Evolutionary conservation across 179 eudicot genomes (phyloP).

Genomic region (Beta lomatogona): DNA sequence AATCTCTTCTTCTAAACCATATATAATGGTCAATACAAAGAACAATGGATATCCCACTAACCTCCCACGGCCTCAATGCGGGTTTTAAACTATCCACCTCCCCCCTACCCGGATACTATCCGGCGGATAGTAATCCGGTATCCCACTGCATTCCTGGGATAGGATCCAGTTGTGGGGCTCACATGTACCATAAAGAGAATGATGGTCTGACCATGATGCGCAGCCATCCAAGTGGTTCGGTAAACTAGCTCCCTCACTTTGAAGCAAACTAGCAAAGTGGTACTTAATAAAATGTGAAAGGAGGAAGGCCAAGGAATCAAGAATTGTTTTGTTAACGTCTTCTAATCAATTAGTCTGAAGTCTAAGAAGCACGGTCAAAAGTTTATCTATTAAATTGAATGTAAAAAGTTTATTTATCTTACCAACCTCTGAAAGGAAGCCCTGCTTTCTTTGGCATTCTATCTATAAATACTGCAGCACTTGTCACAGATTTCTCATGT

Average conservation of each 20-base stretch:
- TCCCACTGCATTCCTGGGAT: too few relatives aligned
- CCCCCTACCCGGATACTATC: too few relatives aligned
- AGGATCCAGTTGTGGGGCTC: too few relatives aligned
- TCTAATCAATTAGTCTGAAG: slow-evolving; percentile 18
- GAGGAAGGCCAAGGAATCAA: slow-evolving; percentile 14
- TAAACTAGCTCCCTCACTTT: background rate
- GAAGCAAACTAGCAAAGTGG: slow-evolving; percentile 2
- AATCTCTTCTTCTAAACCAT: background rate
- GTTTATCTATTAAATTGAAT: background rate
- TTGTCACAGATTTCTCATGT: slow-evolving; percentile 24
- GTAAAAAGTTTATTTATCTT: slow-evolving; percentile 25
- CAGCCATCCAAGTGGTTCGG: background rate
- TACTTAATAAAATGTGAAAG: slow-evolving; percentile 8
- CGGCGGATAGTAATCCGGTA: too few relatives aligned
- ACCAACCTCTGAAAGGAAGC: slow-evolving; percentile 18
- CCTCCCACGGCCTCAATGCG: too few relatives aligned
- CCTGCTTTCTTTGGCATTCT: slow-evolving; percentile 20
- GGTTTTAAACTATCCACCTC: too few relatives aligned
- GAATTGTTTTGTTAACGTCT: background rate
- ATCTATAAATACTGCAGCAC: slow-evolving; percentile 45
- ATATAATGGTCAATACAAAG: background rate
- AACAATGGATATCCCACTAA: too few relatives aligned
- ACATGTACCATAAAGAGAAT: too few relatives aligned
- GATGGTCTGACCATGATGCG: background rate
- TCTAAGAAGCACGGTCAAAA: slow-evolving; percentile 32